Conservation (phyloP, 2,329 filamentous ascomycete species). For the Incumbomyces delicatus region DNA sequence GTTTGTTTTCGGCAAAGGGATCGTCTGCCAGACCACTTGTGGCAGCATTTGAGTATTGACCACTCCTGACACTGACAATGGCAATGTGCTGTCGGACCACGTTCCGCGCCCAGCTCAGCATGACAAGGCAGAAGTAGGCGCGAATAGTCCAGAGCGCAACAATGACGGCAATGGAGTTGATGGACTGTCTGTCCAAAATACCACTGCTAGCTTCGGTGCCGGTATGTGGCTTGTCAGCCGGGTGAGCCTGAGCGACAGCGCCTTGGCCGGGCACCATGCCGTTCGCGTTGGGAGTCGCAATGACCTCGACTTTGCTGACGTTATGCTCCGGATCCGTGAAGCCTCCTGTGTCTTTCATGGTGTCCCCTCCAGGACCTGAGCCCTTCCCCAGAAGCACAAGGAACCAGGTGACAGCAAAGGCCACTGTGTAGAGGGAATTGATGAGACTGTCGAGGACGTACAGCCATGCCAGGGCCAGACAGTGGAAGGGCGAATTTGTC, state of each 20-base stretch:
- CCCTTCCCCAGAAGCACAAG: slow-evolving; percentile 50
- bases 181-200: slow-evolving; percentile 46
- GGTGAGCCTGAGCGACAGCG: slow-evolving; percentile 30
- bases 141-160: slow-evolving; percentile 63
- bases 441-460: slow-evolving; percentile 74
- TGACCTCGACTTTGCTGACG: slow-evolving; percentile 47
- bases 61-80: slow-evolving; percentile 28
- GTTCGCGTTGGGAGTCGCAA: slow-evolving; percentile 35
- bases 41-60: slow-evolving; percentile 34
- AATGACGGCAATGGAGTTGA: slow-evolving; percentile 71
- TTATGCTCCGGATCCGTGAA: slow-evolving; percentile 57
- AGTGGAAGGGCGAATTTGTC: slow-evolving; percentile 66
- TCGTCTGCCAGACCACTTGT: slow-evolving; percentile 45
- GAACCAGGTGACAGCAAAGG: slow-evolving; percentile 82
- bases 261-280: slow-evolving; percentile 42
- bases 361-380: slow-evolving; percentile 42
- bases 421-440: slow-evolving; percentile 70
- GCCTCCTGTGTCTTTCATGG: slow-evolving; percentile 53
- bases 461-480: slow-evolving; percentile 71
- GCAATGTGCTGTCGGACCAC: slow-evolving; percentile 61
- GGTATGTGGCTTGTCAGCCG: slow-evolving; percentile 23
- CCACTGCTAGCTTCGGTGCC: slow-evolving; percentile 32
- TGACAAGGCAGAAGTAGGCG: slow-evolving; percentile 72
- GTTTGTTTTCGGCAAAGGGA: slow-evolving; percentile 58
- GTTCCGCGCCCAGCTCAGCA: slow-evolving; percentile 72